Evolutionary conservation across 2,329 filamentous ascomycete genomes (phyloP), one percentile per base, ranked within the genome.

Genomic region (Aspergillus thermomutatus): DNA sequence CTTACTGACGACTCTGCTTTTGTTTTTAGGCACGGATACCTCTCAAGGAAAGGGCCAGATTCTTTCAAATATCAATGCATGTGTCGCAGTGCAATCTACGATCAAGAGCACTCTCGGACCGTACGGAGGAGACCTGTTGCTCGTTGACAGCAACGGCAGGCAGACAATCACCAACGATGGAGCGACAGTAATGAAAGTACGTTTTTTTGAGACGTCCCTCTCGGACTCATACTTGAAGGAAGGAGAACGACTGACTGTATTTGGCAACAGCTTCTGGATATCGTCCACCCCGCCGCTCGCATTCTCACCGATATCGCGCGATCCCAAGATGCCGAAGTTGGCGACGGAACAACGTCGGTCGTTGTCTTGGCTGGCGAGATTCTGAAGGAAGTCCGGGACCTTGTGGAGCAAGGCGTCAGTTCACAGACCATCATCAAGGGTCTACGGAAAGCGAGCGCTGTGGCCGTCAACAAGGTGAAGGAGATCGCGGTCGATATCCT

Each of bases 101-200:
- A 93, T 99, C 80, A 95, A 96, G 81, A 91, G 89, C 69, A 99
- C 94, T 21, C 83, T 99, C 37, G 94, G 94, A 43, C 94, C 94
- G 34, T 99, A 97, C 78, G 94, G 94, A 73, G 94, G 94, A 71
- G 94, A 99, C 79, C 80, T 97, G 74, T 83, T 99, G 75, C 88
- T 99, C 79, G 93, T 97, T 55, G 94, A 97, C 77, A 88, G 87
- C 76, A 97, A 97, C 82, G 94, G 94, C 75, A 88, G 80, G 76
- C 92, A 97, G 80, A 99, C 94, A 54, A 97, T 99, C 74, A 99
- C 94, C 68, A 99, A 99, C 79, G 94, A 99, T 80, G 94, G 94
- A 72, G 94, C 94, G 50, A 99, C 94, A 51, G 94, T 97, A 60
- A 99, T 99, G 94, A 97, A 97, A 87, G 90, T 91, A 75, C 66